phyloP scores from a whole-genome alignment of 148 eudicot species.

The Selenicereus undatus region DNA sequence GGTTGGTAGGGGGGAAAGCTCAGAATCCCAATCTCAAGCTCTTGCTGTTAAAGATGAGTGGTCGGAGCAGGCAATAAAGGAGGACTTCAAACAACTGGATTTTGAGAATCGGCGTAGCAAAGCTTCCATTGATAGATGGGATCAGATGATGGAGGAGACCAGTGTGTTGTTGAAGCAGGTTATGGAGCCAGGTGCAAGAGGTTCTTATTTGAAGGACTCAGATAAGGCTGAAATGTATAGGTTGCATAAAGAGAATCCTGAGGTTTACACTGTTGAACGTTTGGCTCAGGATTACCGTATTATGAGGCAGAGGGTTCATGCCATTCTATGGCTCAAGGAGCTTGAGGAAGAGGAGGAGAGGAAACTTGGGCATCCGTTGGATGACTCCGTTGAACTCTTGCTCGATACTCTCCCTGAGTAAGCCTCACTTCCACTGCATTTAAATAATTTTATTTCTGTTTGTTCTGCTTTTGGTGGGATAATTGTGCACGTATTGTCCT shows the following conservation, averaged over 20 bases:
- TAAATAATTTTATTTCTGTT: background rate
- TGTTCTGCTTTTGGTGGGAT: background rate
- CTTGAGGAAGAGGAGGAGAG: constrained; percentile 81
- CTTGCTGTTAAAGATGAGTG: background rate
- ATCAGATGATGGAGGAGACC: constrained; percentile 40
- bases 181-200: constrained; percentile 85
- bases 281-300: constrained; percentile 77
- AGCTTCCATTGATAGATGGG: constrained; percentile 37
- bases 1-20: constrained; percentile 6
- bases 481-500: background rate
- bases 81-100: constrained; percentile 23
- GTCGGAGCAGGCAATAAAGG: background rate
- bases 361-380: constrained; percentile 65
- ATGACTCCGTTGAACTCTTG: constrained; percentile 85
- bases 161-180: constrained; percentile 64
- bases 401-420: constrained; percentile 77
- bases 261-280: constrained; percentile 63
- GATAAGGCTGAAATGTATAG: constrained; percentile 88
- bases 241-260: constrained; percentile 82
- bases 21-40: background rate
- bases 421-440: constrained; percentile 16
- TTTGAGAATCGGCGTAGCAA: constrained; percentile 26
- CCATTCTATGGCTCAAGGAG: constrained; percentile 87
- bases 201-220: constrained; percentile 76
- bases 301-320: constrained; percentile 91